Base-by-base conservation (phyloP, 305 asterid species). In the Solanum hybrid region DNA sequence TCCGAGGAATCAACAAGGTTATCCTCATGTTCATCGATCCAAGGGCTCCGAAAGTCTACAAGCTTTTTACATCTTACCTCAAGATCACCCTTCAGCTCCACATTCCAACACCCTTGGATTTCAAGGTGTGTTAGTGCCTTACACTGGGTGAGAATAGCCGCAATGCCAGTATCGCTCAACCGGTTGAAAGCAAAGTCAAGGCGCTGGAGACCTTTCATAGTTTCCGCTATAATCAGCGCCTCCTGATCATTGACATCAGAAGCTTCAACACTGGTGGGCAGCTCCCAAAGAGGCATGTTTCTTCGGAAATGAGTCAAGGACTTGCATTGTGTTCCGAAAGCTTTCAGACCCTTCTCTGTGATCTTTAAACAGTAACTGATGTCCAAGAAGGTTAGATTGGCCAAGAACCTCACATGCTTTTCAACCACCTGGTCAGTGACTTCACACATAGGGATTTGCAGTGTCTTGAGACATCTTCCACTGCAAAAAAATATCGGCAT, bases 331-430 rank as follows among this genome's bases (percentile, higher is more conserved):
- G 34, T 71, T 10, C 91, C 91, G 35, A 90, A 87, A 19, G 89
- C 89, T 90, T 79, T 86, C 32, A 90, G 76, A 42, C 91, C 88
- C 40, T 87, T 90, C 66, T n/a, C 51, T 11, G 91, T 87, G 90
- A 90, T n/a, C 73, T 38, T 87, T 45, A 42, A 71, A 64, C 91
- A 90, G 78, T 87, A 80, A 66, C 91, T 90, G 31, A 90, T 87
- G 88, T 90, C 91, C 72, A 90, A 37, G 72, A 85, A 71, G 6
- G 87, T 90, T 66, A 90, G 5, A 80, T 69, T 90, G n/a, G 72
- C 71, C 26, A 90, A 77, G 45, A 66, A 81, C 19, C 26, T 69
- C 32, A 34, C 88, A 78, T 87, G 81, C 88, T 87, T 90, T 88
- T 72, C 86, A 14, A 90, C 90, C 45, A 90, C 71, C 12, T 90